Base-by-base conservation (phyloP, 1,139 yeast species). In the Candida smagusa region DNA sequence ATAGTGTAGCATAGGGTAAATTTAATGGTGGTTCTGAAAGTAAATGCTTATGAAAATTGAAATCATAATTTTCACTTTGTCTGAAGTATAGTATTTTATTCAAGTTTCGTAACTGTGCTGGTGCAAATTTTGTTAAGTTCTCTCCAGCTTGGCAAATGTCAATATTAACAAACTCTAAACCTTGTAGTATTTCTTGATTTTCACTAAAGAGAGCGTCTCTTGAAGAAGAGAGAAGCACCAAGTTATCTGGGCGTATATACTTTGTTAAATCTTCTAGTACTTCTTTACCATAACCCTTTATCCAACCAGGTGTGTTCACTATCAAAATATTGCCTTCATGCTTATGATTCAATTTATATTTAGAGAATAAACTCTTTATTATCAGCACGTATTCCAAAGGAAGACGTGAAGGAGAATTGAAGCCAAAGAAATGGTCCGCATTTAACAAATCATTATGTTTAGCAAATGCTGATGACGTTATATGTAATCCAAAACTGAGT, bases 291-390 rank as follows among this genome's bases (percentile, higher is more conserved):
- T 79, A 80, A 0, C 97, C 97, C 58, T 85, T 86, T 21, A 89
- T 76, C 97, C 97, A 90, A 0, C 97, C 97, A 0, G 97, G 95
- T 0, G 94, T 79, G 50, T 90, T 90, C 3, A 90, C 71, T 1
- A 92, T 58, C 9, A 89, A 61, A 7, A 75, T 70, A 16, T 71
- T 61, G 32, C 67, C 65, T 12, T 46, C 44, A 1, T 53, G 48
- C 32, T 62, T 54, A 31, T 61, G 53, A 8, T 48, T 40, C 30
- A 47, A 45, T 13, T 38, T 25, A 42, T 68, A 78, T 21, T 49
- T 46, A 2, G 52, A 44, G 12, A 76, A 58, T 13, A 90, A 57
- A 7, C 68, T 60, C 22, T 60, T 55, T 1, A 81, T 63, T 19
- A 76, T 63, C 0, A 56, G 41, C 5, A 79, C 44, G 53, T 86